Percentiles rank a stretch among this genome's conserved stretches.
Evolutionary conservation across 2,329 filamentous ascomycete species (phyloP).

Genomic region (Epichloe scottii): DNA sequence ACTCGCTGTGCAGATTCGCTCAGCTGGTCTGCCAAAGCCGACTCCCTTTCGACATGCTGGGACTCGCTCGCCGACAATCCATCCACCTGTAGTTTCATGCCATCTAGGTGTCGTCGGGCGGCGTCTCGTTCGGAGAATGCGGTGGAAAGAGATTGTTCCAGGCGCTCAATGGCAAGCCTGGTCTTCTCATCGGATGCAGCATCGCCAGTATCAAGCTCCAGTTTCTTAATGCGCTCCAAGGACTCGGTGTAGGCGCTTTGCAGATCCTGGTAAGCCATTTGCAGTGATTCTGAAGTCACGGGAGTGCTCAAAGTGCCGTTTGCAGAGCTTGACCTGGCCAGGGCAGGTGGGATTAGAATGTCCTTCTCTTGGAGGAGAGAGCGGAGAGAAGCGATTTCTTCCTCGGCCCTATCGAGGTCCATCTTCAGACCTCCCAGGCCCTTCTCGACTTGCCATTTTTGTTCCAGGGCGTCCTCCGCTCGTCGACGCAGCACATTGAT

Average conservation of each 20-base stretch:
- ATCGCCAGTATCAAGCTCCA: constrained; percentile 38
- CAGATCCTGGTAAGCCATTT: constrained; percentile 62
- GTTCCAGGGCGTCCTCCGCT: constrained; percentile 85
- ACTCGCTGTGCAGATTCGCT: constrained; percentile 63
- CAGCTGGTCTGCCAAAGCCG: constrained; percentile 55
- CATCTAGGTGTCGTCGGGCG: constrained; percentile 51
- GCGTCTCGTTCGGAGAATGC: constrained; percentile 61
- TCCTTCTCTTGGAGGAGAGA: constrained; percentile 71
- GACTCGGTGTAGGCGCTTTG: constrained; percentile 58
- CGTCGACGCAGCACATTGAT: constrained; percentile 73
- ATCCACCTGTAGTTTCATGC: constrained; percentile 49
- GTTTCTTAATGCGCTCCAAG: constrained; percentile 50
- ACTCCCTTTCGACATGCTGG: constrained; percentile 45
- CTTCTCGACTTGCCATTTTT: constrained; percentile 94
- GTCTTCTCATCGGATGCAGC: constrained; percentile 42
- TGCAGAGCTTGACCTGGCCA: constrained; percentile 31
- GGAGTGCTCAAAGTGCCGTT: constrained; percentile 21
- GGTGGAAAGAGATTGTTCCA: constrained; percentile 56
- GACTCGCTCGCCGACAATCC: constrained; percentile 44
- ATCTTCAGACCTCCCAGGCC: constrained; percentile 81
- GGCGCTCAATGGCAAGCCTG: constrained; percentile 46
- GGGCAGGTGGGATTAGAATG: constrained; percentile 55
- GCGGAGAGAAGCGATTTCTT: constrained; percentile 78
- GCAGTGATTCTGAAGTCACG: constrained; percentile 58
- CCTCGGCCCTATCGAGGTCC: constrained; percentile 89